Base-by-base conservation (phyloP, 768 basidiomycete genomes). In the Tylopilus vinaceipallidus region DNA sequence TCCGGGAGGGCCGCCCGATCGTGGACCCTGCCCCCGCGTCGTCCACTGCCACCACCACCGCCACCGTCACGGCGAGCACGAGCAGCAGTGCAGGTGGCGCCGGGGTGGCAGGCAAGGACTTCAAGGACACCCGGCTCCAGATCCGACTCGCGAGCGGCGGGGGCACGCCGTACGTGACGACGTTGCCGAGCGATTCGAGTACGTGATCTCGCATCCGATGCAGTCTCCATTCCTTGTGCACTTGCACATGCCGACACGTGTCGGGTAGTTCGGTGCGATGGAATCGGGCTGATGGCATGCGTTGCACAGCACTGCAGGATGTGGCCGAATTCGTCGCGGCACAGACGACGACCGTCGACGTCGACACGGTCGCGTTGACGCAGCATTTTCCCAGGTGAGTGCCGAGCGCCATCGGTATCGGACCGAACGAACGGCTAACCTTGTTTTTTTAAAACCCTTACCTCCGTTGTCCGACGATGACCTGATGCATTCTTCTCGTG, bases 241-340 rank as follows among this genome's bases (percentile, higher is more conserved):
- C 27, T 6, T 29, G 27, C 12, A 6, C 27, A 12, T 12, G 27
- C 12, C 27, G 27, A 29, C 27, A 29, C 6, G 27, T 29, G 6
- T 29, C 27, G 27, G 6, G 27, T 12, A n/a, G n/a, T n/a, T n/a
- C n/a, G n/a, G n/a, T n/a, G n/a, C n/a, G n/a, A n/a, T n/a, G n/a
- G n/a, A n/a, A n/a, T n/a, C n/a, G n/a, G n/a, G n/a, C n/a, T n/a
- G n/a, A n/a, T n/a, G n/a, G n/a, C n/a, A n/a, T n/a, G n/a, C 32
- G 32, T 8, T 32, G 12, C 13, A 35, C 46, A 95, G 93, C 88
- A 2, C 74, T 97, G 40, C 77, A 79, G 0, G 88, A 88, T 57
- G 92, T 95, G 1, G 92, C 93, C 19, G 92, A 95, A 69, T 95
- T 76, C 64, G 66, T 95, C 27, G 93, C 91, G 4, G 81, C 80